phyloP scores from a whole-genome alignment of 2,329 filamentous ascomycete species.

The Aspergillus costaricaensis region DNA sequence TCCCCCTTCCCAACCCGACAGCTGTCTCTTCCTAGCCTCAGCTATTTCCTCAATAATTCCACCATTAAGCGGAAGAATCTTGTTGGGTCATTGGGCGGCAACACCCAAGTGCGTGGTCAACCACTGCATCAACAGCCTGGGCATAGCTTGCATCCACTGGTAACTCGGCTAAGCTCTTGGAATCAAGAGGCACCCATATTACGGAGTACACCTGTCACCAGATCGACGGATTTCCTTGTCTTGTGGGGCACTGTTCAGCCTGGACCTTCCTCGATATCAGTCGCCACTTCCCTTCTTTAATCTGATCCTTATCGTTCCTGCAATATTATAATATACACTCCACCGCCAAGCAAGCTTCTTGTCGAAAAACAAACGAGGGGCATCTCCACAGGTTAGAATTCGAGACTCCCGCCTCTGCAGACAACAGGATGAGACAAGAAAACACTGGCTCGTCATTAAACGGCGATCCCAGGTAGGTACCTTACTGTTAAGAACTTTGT shows the following conservation, averaged over 20 bases:
- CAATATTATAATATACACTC: not conserved
- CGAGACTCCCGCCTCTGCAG: not conserved
- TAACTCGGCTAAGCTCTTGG: not conserved
- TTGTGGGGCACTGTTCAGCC: conserved; percentile 4
- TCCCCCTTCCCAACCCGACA: not conserved
- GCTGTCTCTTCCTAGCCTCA: not conserved
- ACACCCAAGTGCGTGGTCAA: not conserved
- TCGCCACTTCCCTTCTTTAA: not conserved
- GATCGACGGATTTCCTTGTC: not conserved
- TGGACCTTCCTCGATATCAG: conserved; percentile 4
- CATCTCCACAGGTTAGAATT: not conserved
- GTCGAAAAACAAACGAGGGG: not conserved
- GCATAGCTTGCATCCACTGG: not conserved
- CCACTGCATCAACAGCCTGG: not conserved
- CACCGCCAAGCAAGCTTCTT: not conserved
- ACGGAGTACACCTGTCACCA: conserved; percentile 3
- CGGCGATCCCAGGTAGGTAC: not conserved
- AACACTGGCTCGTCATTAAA: not conserved
- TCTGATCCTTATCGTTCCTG: not conserved
- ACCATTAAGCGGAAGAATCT: not conserved
- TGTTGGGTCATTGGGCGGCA: not conserved
- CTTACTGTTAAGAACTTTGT: not conserved
- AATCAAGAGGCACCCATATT: not conserved
- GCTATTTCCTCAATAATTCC: not conserved
- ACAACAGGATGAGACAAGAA: not conserved